Evolutionary conservation across 768 basidiomycete genomes (phyloP), one percentile per base, ranked within the genome.

Genomic region (Tylopilus felleus): DNA sequence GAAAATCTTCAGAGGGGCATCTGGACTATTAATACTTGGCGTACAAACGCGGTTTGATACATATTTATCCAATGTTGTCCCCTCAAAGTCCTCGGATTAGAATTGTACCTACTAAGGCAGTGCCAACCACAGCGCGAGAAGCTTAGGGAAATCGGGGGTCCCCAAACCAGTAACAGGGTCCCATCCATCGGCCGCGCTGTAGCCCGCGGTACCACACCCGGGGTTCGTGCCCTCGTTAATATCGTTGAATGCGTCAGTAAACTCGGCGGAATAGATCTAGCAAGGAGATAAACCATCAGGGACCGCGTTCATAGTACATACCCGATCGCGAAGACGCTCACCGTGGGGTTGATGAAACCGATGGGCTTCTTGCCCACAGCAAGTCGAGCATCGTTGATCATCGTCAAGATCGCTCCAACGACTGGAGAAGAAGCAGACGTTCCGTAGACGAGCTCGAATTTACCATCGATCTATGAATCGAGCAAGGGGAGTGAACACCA

Each of bases 211-310:
- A 10, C n/a, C n/a, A 4, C 38, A 38, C 1, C 79, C 77, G 4
- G 66, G 71, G 52, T 79, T 80, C 2, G 64, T 65, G 2, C 80
- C 80, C 5, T 62, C 59, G 1, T 71, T 76, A 49, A 82, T 79
- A 51, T 82, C 80, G 51, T 80, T 70, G 59, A 58, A 51, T 9
- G 48, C 44, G 0, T 4, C 2, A 25, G 43, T 22, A 40, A 57
- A 58, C 27, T 52, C 27, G 8, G 48, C 0, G 5, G 56, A 58
- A 12, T 58, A 57, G 8, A 57, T 57, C 56, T 57, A 42, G 21
- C 16, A 6, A 3, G 10, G 17, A 2, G 21, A 13, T 4, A 17
- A 12, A 10, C 16, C 7, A 17, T 31, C 1, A 29, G 23, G 2
- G 6, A 21, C 9, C 19, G 7, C 13, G n/a, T 38, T 31, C 14